Percentiles rank a stretch among this genome's conserved stretches.
Evolutionary conservation across 305 asterid genomes (phyloP).

Genomic region (Fraxinus sp.): DNA sequence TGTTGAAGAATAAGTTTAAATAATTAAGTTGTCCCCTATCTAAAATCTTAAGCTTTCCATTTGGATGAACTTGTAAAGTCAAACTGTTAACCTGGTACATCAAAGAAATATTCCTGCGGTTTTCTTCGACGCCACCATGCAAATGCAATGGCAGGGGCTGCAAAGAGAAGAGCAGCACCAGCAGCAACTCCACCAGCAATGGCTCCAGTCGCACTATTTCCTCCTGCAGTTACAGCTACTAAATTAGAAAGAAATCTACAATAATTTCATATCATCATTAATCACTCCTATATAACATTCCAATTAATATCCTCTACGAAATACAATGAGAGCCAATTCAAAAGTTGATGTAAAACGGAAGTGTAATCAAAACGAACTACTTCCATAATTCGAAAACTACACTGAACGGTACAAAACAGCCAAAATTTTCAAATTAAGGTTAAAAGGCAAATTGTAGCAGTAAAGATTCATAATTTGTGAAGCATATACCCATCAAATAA

Average conservation of each 20-base stretch:
- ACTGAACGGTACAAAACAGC: neutral
- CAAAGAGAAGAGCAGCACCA: slow-evolving; percentile 64
- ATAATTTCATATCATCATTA: neutral
- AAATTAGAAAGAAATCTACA: neutral
- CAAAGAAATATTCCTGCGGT: slow-evolving; percentile 59
- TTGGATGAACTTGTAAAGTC: neutral
- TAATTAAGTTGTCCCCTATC: neutral
- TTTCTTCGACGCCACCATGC: slow-evolving; percentile 75
- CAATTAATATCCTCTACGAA: neutral
- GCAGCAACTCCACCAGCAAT: slow-evolving; percentile 72
- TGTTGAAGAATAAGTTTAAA: neutral
- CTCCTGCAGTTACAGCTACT: slow-evolving; percentile 34
- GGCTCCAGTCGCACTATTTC: slow-evolving; percentile 53
- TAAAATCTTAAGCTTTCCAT: neutral
- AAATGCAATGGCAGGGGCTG: slow-evolving; percentile 61
- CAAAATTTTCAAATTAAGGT: neutral
- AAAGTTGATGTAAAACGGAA: neutral
- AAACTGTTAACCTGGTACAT: slow-evolving; percentile 50
- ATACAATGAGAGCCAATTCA: neutral
- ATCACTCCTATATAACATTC: neutral
- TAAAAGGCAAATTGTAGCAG: neutral
- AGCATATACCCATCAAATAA: neutral
- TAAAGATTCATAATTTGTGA: neutral
- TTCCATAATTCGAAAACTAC: neutral
- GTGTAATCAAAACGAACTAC: neutral